Evolutionary conservation across 2,329 filamentous ascomycete species (phyloP), one percentile per base, ranked within the genome.

Genomic region (Trichoderma hamatum): DNA sequence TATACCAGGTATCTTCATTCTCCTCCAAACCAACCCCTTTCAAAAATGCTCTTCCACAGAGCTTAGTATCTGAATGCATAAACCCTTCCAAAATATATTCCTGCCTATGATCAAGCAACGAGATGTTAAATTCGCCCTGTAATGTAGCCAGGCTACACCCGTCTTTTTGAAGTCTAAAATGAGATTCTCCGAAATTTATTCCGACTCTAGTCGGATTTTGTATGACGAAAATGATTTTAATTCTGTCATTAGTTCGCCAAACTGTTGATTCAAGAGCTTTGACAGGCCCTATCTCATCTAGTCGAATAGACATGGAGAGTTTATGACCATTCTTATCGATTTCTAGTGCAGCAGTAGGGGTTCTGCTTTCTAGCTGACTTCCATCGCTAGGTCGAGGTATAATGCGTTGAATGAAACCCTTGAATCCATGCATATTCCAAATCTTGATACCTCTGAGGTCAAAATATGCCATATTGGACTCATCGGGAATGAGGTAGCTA

Each of bases 181-280:
- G 67, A 64, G 76, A 76, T 19, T 67, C 51, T 2, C 76, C 78
- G 62, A 76, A 72, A 32, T 77, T 74, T 6, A 81, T 73, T 69
- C 78, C 77, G 36, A 79, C 72, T 4, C 75, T 73, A 21, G 77
- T 77, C 13, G 73, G 72, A 70, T 78, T 80, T 21, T 69, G 62
- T 43, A 79, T 68, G 60, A 67, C 71, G 55, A 80, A 70, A 7
- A 55, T 69, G 52, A 72, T 66, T 14, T 69, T 70, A 49, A 78
- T 70, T 24, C 64, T 24, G 13, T 72, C 59, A 3, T 66, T 71
- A 5, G 59, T 61, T 28, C 72, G 69, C 24, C 73, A 71, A 36
- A 75, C 54, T n/a, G 69, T 72, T 30, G 71, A 72, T n/a, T 78
- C 61, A 26, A 67, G 66, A 26, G 74, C 64, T 39, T 68, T 68